phyloP scores from a whole-genome alignment of 2,329 filamentous ascomycete species.

The Xylariaceae sp. region DNA sequence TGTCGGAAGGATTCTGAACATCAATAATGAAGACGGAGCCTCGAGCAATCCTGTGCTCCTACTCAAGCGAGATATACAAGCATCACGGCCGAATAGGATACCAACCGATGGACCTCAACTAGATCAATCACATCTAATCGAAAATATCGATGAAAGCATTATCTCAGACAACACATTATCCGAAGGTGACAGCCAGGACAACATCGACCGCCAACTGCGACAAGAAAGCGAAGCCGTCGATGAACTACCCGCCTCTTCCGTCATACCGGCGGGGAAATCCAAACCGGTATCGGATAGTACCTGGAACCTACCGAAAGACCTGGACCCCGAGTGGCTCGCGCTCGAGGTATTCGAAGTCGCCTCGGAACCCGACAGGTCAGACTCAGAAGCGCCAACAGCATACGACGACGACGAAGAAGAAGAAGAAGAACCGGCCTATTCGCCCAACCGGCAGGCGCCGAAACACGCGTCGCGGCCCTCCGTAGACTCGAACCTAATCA shows the following conservation, averaged over 20 bases:
- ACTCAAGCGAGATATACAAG: slow-evolving; percentile 70
- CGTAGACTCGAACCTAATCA: slow-evolving; percentile 35
- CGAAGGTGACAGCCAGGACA: slow-evolving; percentile 44
- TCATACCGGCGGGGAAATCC: slow-evolving; percentile 1
- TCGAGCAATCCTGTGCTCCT: slow-evolving; percentile 74
- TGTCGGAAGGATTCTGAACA: slow-evolving; percentile 86
- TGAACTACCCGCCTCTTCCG: neutral
- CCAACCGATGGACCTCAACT: slow-evolving; percentile 52
- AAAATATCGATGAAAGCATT: slow-evolving; percentile 13
- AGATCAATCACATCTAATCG: slow-evolving; percentile 27
- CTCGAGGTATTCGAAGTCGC: slow-evolving; percentile 80
- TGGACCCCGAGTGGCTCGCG: slow-evolving; percentile 90
- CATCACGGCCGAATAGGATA: slow-evolving; percentile 46
- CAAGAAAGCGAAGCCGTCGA: slow-evolving; percentile 37
- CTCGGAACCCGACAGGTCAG: slow-evolving; percentile 42
- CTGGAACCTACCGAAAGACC: slow-evolving; percentile 69
- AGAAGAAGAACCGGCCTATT: slow-evolving; percentile 19
- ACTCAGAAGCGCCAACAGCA: slow-evolving; percentile 21
- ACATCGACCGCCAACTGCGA: slow-evolving; percentile 50
- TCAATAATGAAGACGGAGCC: slow-evolving; percentile 61
- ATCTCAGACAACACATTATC: slow-evolving; percentile 30
- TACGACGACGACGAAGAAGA: too few species aligned
- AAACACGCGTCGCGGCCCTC: slow-evolving; percentile 25
- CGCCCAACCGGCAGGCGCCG: slow-evolving; percentile 9
- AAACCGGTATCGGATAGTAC: slow-evolving; percentile 17